phyloP scores from a whole-genome alignment of 257 asterid species.

The Plantago ovata region DNA sequence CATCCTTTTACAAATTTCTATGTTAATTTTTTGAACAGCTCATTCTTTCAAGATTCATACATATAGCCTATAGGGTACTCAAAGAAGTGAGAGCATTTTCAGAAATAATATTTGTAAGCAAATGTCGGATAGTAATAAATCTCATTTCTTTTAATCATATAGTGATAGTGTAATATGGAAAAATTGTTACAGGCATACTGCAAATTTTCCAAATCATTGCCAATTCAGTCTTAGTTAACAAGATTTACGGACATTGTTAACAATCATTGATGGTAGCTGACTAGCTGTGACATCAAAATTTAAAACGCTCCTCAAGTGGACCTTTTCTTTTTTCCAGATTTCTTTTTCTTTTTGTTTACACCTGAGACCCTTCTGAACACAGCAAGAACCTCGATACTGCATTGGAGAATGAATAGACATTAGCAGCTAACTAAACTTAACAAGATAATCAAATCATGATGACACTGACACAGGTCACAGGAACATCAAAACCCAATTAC shows the following conservation, averaged over 20 bases:
- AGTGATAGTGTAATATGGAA: conserved; percentile 10
- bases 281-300: background rate
- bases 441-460: conserved; percentile 12
- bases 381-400: conserved; percentile 88
- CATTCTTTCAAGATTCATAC: conserved; percentile 30
- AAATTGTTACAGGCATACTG: conserved; percentile 8
- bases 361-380: conserved; percentile 68
- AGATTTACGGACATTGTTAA: conserved; percentile 10
- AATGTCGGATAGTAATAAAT: conserved; percentile 19
- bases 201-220: conserved; percentile 6
- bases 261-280: conserved; percentile 17
- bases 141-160: conserved; percentile 22
- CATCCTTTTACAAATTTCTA: conserved; percentile 15
- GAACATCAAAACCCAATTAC: too few species aligned
- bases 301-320: conserved; percentile 25
- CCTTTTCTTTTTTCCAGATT: conserved; percentile 55
- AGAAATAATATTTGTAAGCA: conserved; percentile 7
- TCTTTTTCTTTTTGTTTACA: conserved; percentile 45
- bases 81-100: conserved; percentile 23
- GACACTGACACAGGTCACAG: conserved; percentile 11
- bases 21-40: conserved; percentile 20
- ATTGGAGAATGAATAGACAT: conserved; percentile 24
- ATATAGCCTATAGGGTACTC: conserved; percentile 21
- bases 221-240: conserved; percentile 8
- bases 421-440: conserved; percentile 10